A percentile compares a stretch with the other conserved stretches of the same genome.
Evolutionary conservation across 768 basidiomycete genomes (phyloP).

Genomic region (Asterophora lycoperdoides): DNA sequence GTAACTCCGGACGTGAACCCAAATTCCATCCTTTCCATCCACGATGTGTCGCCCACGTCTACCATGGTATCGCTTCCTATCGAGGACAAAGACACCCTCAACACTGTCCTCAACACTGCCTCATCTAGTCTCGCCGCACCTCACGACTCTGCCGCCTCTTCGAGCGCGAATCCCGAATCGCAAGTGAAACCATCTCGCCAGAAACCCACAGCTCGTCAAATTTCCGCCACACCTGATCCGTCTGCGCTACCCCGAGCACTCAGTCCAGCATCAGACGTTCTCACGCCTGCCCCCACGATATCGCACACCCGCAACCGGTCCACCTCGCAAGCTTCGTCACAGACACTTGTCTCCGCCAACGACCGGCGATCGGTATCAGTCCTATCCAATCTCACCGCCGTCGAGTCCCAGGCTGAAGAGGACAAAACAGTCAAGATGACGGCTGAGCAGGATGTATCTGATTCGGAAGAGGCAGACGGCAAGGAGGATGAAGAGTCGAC

Average conservation of each 20-base stretch:
- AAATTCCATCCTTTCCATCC: background rate
- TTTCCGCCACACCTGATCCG: conserved; percentile 11
- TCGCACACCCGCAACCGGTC: conserved; percentile 35
- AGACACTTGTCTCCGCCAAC: conserved; percentile 28
- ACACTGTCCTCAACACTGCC: background rate
- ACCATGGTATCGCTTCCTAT: background rate
- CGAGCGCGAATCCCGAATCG: background rate
- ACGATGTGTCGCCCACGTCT: conserved; percentile 4
- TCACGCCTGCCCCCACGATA: conserved; percentile 10
- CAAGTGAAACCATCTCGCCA: conserved; percentile 1
- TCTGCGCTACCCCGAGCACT: conserved; percentile 7
- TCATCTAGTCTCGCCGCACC: background rate
- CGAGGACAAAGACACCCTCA: conserved; percentile 1
- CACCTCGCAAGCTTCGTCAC: conserved; percentile 35
- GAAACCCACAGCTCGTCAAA: conserved; percentile 1
- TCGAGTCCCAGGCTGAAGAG: conserved; percentile 19
- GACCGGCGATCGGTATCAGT: conserved; percentile 36
- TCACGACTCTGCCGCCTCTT: background rate
- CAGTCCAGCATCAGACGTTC: conserved; percentile 8
- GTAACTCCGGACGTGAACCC: conserved; percentile 6
- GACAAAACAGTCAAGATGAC: conserved; percentile 19
- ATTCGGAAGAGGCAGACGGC: conserved; percentile 12
- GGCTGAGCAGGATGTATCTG: conserved; percentile 10
- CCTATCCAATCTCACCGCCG: conserved; percentile 34
- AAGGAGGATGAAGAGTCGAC: conserved; percentile 19